Conservation (phyloP, 139 green algal genomes). For the Eudorina sp. region DNA sequence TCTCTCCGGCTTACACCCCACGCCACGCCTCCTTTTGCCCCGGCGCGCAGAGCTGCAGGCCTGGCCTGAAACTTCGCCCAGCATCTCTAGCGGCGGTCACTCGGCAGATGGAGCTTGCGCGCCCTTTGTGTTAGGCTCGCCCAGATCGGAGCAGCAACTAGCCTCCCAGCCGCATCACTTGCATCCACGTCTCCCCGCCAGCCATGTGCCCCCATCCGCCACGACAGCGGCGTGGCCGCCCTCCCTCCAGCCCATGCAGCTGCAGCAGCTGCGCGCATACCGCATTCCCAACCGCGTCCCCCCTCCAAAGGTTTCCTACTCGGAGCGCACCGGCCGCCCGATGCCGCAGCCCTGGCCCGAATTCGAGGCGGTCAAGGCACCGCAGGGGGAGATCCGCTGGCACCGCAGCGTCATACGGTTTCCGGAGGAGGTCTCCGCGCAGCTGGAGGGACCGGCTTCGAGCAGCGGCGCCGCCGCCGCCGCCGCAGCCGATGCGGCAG, state of each 20-base stretch:
- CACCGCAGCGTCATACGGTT: conserved; percentile 55
- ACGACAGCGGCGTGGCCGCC: too few species aligned
- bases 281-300: conserved; percentile 26
- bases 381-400: conserved; percentile 27
- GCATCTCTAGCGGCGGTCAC: neutral
- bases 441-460: conserved; percentile 1
- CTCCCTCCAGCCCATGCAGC: neutral
- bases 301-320: conserved; percentile 45
- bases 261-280: conserved; percentile 20
- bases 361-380: conserved; percentile 45
- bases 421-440: conserved; percentile 25
- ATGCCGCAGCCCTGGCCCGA: conserved; percentile 51
- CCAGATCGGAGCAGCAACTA: too few species aligned
- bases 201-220: too few species aligned
- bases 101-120: neutral
- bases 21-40: neutral
- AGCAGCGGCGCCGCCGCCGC: neutral
- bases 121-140: too few species aligned
- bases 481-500: too few species aligned
- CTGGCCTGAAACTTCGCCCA: neutral
- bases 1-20: too few species aligned
- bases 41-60: neutral
- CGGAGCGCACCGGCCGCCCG: conserved; percentile 26
- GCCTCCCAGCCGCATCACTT: too few species aligned
- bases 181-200: too few species aligned